phyloP scores from a whole-genome alignment of 441 rosid genomes.

The Eruca vesicaria region DNA sequence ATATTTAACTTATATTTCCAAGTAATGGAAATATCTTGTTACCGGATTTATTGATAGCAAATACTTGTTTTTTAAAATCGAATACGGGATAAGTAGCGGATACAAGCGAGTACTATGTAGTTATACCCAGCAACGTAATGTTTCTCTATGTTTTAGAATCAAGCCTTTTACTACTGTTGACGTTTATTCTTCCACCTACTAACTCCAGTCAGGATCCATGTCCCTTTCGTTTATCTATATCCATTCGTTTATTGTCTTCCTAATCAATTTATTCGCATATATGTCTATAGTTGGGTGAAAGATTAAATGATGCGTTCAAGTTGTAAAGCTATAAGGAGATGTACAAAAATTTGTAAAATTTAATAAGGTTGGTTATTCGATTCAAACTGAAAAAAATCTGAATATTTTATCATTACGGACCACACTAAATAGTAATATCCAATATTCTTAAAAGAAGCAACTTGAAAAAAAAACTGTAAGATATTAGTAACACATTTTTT shows the following conservation, averaged over 20 bases:
- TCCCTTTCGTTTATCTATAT: conserved; percentile 13
- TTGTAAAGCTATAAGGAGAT: background rate
- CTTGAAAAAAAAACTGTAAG: too few relatives aligned
- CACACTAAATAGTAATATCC: background rate
- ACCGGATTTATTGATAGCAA: too few relatives aligned
- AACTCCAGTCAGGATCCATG: background rate
- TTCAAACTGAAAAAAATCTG: too few relatives aligned
- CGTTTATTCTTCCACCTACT: background rate
- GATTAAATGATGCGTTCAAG: background rate
- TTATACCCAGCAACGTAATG: background rate
- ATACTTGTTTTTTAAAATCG: too few relatives aligned
- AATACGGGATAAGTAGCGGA: too few relatives aligned
- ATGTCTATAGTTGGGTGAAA: background rate
- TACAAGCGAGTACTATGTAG: too few relatives aligned
- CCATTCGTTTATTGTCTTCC: conserved; percentile 4
- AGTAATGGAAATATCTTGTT: too few relatives aligned
- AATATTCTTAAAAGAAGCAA: too few relatives aligned
- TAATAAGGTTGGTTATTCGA: background rate
- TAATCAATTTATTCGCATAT: background rate
- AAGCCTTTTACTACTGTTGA: background rate
- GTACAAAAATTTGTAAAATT: background rate
- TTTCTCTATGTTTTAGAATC: background rate
- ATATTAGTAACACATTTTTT: too few relatives aligned
- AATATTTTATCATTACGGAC: background rate
- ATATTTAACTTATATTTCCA: too few relatives aligned